phyloP scores from a whole-genome alignment of 202 grass and related monocot species.

The Eragrostis tef region DNA sequence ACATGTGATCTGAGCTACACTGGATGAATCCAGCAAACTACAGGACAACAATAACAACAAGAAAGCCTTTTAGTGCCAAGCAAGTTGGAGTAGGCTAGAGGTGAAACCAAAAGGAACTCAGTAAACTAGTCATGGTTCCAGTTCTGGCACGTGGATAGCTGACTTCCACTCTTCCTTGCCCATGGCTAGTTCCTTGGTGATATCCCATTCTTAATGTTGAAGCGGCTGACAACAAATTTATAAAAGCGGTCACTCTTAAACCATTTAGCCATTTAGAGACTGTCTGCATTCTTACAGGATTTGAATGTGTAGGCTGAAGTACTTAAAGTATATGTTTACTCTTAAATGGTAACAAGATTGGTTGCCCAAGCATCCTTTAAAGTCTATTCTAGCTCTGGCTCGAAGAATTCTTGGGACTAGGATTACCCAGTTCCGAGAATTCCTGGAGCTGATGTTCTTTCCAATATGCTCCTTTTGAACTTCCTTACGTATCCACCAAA shows the following conservation, averaged over 20 bases:
- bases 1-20: background rate
- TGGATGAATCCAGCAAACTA: background rate
- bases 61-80: background rate
- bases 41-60: background rate
- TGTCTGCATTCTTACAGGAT: background rate
- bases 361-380: background rate
- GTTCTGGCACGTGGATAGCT: too few relatives aligned
- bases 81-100: too few relatives aligned
- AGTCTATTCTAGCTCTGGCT: background rate
- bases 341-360: background rate
- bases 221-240: background rate
- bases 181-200: too few relatives aligned
- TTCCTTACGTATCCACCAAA: too few relatives aligned
- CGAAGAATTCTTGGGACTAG: background rate
- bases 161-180: too few relatives aligned
- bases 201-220: background rate
- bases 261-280: background rate
- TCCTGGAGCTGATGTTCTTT: background rate
- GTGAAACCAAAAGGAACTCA: background rate
- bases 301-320: background rate
- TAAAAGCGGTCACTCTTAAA: too few relatives aligned
- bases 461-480: background rate
- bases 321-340: background rate
- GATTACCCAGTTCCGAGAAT: background rate
- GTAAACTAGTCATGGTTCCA: too few relatives aligned